Evolutionary conservation across 495 filamentous ascomycete genomes (phyloP).

Genomic region (Penicillium canescens): DNA sequence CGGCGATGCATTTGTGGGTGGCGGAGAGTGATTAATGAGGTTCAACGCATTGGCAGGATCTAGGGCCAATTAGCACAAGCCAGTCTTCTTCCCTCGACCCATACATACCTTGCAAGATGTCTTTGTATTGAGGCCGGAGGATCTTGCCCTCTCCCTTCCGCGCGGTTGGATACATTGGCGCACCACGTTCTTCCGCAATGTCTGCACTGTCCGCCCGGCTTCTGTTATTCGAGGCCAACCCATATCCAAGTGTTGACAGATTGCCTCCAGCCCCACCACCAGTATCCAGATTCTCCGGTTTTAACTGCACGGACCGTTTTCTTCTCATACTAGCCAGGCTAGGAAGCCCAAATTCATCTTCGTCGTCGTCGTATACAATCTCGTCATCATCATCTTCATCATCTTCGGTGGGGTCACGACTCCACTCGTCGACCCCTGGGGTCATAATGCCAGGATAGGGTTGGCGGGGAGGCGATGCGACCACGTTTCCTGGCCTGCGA

Average conservation of each 20-base stretch:
- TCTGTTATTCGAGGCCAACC: conserved; percentile 28
- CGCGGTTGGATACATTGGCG: conserved; percentile 82
- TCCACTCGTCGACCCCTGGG: conserved; percentile 76
- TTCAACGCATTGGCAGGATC: conserved; percentile 96
- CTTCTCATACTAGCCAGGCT: conserved; percentile 86
- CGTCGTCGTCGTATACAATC: conserved; percentile 79
- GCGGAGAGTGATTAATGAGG: conserved; percentile 82
- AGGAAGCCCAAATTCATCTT: conserved; percentile 92
- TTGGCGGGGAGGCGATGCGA: conserved; percentile 62
- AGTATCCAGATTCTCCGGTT: conserved; percentile 44
- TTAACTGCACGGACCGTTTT: conserved; percentile 54
- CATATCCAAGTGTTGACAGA: conserved; percentile 35
- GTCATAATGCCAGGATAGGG: conserved; percentile 77
- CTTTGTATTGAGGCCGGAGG: conserved; percentile 94
- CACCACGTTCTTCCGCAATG: conserved; percentile 86
- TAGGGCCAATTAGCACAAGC: conserved; percentile 26
- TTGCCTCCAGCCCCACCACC: conserved; percentile 34
- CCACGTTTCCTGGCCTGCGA: conserved; percentile 48
- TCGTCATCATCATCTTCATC: conserved; percentile 62
- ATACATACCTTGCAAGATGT: conserved; percentile 72
- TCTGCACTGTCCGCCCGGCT: conserved; percentile 76
- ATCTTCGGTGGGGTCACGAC: conserved; percentile 52
- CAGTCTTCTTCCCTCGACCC: background rate
- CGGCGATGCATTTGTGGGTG: conserved; percentile 69
- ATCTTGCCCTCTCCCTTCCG: conserved; percentile 93